Percentiles rank a stretch among this genome's conserved stretches.
Evolutionary conservation across 805 yeast species (phyloP).

Genomic region (Blastobotrys mokoenaii): DNA sequence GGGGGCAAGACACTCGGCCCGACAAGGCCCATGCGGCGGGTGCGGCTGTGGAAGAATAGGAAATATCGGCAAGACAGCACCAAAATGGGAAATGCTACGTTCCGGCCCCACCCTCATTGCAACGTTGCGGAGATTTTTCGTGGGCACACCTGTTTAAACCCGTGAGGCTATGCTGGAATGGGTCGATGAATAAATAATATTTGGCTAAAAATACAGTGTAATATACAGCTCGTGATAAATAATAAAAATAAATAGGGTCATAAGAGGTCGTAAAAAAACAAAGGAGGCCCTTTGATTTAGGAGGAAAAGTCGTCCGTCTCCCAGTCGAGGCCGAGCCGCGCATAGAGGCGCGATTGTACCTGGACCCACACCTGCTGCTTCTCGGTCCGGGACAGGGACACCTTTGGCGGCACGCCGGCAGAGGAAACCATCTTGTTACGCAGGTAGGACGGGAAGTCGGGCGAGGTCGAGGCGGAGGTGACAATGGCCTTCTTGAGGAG

Average conservation of each 20-base stretch:
- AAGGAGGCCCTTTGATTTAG: neutral
- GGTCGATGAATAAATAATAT: neutral
- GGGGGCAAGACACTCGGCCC: too few species aligned
- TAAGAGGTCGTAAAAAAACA: neutral
- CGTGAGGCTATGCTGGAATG: too few species aligned
- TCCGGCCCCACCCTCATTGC: neutral
- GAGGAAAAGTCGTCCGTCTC: slow-evolving; percentile 25
- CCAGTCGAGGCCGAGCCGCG: slow-evolving; percentile 54
- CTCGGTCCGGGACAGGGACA: slow-evolving; percentile 42
- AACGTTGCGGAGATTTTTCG: neutral
- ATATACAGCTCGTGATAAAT: neutral
- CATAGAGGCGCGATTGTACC: slow-evolving; percentile 52
- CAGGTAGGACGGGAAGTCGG: slow-evolving; percentile 16
- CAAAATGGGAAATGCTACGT: neutral
- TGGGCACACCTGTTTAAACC: neutral
- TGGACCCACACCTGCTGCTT: slow-evolving; percentile 54
- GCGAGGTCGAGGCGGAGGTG: slow-evolving; percentile 22
- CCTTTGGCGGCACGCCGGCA: slow-evolving; percentile 14
- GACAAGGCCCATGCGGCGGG: neutral
- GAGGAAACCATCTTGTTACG: slow-evolving; percentile 19
- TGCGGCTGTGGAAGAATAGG: neutral
- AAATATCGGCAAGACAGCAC: neutral
- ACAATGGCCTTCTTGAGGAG: slow-evolving; percentile 29
- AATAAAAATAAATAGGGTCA: neutral
- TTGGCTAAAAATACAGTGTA: neutral